Percentiles rank a stretch among this genome's conserved stretches.
Conservation (phyloP, 257 asterid genomes). For the Ligustrum vulgare region DNA sequence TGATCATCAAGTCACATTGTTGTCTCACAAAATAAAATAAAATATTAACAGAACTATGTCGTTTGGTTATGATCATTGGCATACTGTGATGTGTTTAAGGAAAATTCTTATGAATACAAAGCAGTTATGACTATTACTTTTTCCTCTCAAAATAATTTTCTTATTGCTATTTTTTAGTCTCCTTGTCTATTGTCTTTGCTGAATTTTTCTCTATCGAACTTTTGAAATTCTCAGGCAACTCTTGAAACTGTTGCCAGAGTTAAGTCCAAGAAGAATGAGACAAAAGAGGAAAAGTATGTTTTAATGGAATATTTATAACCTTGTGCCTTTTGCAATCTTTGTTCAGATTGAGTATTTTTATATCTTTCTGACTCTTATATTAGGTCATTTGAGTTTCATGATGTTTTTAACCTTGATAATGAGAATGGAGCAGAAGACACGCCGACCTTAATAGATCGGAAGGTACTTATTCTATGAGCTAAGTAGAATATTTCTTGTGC, state of each 20-base stretch:
- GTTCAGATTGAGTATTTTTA: slow-evolving; percentile 22
- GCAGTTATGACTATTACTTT: background rate
- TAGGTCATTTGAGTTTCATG: slow-evolving; percentile 73
- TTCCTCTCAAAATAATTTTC: slow-evolving; percentile 1
- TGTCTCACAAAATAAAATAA: slow-evolving; percentile 5
- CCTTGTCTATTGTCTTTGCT: slow-evolving; percentile 9
- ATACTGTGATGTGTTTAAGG: slow-evolving; percentile 8
- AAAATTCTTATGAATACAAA: slow-evolving; percentile 6
- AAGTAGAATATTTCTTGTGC: slow-evolving; percentile 6
- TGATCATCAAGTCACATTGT: slow-evolving; percentile 7
- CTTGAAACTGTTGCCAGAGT: slow-evolving; percentile 88
- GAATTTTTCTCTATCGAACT: slow-evolving; percentile 23
- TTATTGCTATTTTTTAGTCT: background rate
- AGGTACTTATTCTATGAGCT: slow-evolving; percentile 41
- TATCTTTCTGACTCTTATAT: slow-evolving; percentile 28
- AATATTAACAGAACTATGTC: slow-evolving; percentile 8
- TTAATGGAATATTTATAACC: slow-evolving; percentile 22
- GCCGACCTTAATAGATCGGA: slow-evolving; percentile 71
- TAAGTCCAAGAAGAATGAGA: slow-evolving; percentile 76
- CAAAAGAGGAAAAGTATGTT: slow-evolving; percentile 71
- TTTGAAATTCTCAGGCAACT: slow-evolving; percentile 62
- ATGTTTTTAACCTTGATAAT: slow-evolving; percentile 67
- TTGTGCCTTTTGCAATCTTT: slow-evolving; percentile 14
- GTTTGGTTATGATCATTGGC: slow-evolving; percentile 16
- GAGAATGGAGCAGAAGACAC: slow-evolving; percentile 73